Evolutionary conservation across 1,284 basidiomycete species (phyloP).

Genomic region (Leccinum pallidistipes): DNA sequence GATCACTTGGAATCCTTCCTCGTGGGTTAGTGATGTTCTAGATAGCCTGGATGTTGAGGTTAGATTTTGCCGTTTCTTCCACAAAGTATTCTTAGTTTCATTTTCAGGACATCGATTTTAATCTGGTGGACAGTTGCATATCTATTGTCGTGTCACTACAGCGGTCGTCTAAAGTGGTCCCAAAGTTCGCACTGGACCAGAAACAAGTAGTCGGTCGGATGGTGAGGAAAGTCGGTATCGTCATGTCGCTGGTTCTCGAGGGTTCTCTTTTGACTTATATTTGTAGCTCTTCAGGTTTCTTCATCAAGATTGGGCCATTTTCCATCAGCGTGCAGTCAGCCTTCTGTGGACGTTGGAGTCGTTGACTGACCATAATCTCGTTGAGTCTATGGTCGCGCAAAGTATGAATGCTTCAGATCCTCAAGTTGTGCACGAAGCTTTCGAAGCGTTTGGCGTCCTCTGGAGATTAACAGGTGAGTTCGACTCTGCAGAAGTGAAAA

Average conservation of each 20-base stretch:
- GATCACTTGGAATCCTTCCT: slow-evolving; percentile 55
- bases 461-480: slow-evolving; percentile 85
- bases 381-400: slow-evolving; percentile 77
- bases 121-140: slow-evolving; percentile 64
- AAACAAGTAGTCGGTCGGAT: slow-evolving; percentile 55
- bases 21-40: slow-evolving; percentile 56
- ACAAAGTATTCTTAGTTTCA: slow-evolving; percentile 9
- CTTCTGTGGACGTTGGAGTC: slow-evolving; percentile 87
- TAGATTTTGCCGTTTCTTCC: slow-evolving; percentile 15
- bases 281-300: slow-evolving; percentile 76
- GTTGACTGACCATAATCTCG: slow-evolving; percentile 57
- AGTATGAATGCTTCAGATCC: slow-evolving; percentile 58
- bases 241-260: not conserved
- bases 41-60: slow-evolving; percentile 55
- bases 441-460: slow-evolving; percentile 88
- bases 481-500: not conserved
- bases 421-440: slow-evolving; percentile 56
- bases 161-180: slow-evolving; percentile 49
- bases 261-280: slow-evolving; percentile 4
- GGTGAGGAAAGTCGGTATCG: slow-evolving; percentile 46
- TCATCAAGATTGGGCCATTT: slow-evolving; percentile 61
- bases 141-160: slow-evolving; percentile 59
- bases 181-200: slow-evolving; percentile 54
- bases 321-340: slow-evolving; percentile 81
- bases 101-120: slow-evolving; percentile 60